Evolutionary conservation across 2,329 filamentous ascomycete species (phyloP).

Genomic region (Phyllosticta ampelicida): DNA sequence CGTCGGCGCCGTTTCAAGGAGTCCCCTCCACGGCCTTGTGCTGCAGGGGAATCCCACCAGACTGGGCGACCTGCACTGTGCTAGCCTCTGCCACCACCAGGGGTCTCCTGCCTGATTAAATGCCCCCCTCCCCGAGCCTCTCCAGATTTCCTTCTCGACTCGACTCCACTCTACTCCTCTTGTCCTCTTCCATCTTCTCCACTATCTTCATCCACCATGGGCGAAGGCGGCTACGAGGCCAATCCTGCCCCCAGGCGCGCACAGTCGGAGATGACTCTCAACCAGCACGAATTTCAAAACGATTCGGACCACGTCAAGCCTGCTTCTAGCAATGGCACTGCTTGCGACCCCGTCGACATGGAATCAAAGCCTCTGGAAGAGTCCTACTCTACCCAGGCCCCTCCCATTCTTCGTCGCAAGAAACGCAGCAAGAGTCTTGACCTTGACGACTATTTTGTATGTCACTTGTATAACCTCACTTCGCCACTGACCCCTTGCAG

Average conservation of each 20-base stretch:
- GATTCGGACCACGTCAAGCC: not conserved
- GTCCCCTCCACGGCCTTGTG: too few relatives aligned
- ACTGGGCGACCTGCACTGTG: too few relatives aligned
- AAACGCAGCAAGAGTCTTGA: conserved; percentile 22
- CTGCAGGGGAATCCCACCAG: too few relatives aligned
- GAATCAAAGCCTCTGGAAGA: conserved; percentile 5
- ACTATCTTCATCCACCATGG: conserved; percentile 1
- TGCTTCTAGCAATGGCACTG: conserved; percentile 6
- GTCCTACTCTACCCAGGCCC: not conserved
- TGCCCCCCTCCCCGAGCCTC: not conserved
- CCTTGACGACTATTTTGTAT: conserved; percentile 52
- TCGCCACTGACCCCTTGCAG: conserved; percentile 1
- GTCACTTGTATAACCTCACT: conserved; percentile 18
- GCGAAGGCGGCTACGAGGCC: not conserved
- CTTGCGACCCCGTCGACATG: not conserved
- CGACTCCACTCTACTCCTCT: too few relatives aligned
- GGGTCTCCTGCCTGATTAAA: not conserved
- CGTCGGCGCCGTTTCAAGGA: too few relatives aligned
- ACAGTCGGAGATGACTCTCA: not conserved
- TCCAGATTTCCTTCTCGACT: not conserved
- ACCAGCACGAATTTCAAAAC: not conserved
- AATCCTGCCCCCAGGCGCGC: not conserved
- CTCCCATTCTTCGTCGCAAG: conserved; percentile 11
- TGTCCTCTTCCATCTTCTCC: not conserved
- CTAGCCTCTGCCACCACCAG: too few relatives aligned